Conservation (phyloP, 805 yeast genomes). For the Hanseniaspora occidentalis region DNA sequence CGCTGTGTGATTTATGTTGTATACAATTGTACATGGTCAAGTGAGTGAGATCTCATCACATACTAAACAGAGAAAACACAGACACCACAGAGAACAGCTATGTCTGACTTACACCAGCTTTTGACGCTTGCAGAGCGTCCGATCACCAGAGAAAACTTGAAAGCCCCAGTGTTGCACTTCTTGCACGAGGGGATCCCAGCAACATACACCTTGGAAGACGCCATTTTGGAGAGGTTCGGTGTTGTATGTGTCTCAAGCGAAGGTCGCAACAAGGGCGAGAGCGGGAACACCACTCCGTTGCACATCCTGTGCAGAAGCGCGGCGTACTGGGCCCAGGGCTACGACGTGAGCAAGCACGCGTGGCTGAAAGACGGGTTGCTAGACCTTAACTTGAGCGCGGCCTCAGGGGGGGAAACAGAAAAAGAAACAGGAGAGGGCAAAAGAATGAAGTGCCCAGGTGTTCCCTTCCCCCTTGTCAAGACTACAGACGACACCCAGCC, state of each 20-base stretch:
- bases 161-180: constrained; percentile 32
- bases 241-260: constrained; percentile 5
- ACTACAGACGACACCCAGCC: constrained; percentile 14
- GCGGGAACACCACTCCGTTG: constrained; percentile 63
- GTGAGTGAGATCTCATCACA: no score
- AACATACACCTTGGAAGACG: constrained; percentile 73
- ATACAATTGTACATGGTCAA: no score
- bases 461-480: background rate
- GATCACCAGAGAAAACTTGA: constrained; percentile 29
- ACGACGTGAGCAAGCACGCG: background rate
- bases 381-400: background rate
- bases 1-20: no score
- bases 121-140: constrained; percentile 43
- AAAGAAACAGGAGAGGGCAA: background rate
- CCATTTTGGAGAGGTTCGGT: constrained; percentile 40
- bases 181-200: constrained; percentile 64
- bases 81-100: constrained; percentile 16
- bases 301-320: constrained; percentile 53
- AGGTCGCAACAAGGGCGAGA: constrained; percentile 25
- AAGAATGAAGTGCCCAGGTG: background rate
- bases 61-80: background rate
- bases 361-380: background rate
- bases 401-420: background rate
- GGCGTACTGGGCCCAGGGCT: constrained; percentile 15
- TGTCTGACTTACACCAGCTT: constrained; percentile 66